Conservation (phyloP, 2,329 filamentous ascomycete species). For the Emmonsia crescens region DNA sequence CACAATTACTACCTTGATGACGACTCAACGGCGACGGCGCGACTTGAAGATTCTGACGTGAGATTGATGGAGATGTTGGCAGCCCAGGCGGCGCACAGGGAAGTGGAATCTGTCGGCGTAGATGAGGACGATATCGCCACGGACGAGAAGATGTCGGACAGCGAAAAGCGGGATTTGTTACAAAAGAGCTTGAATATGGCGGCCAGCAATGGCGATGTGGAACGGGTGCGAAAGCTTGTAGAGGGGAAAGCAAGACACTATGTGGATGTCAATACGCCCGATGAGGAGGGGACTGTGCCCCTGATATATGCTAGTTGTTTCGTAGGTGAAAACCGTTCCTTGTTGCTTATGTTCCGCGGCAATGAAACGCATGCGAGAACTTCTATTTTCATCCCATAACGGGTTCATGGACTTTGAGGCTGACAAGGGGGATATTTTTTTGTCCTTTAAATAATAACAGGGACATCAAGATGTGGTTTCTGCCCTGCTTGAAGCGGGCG, state of each 20-base stretch:
- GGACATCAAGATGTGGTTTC: conserved; percentile 84
- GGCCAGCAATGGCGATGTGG: conserved; percentile 87
- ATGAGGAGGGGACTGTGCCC: conserved; percentile 92
- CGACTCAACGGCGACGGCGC: conserved; percentile 36
- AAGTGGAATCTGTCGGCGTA: conserved; percentile 51
- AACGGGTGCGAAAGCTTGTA: conserved; percentile 66
- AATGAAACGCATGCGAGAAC: neutral
- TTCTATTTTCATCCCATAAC: neutral
- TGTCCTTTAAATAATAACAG: conserved; percentile 30
- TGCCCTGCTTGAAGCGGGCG: conserved; percentile 72
- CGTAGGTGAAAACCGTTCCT: conserved; percentile 43
- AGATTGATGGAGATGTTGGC: conserved; percentile 93
- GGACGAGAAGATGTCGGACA: conserved; percentile 60
- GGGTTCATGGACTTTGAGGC: neutral
- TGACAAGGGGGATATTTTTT: conserved; percentile 8
- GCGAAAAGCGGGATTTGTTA: conserved; percentile 68
- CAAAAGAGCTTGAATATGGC: conserved; percentile 91
- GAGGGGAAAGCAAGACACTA: conserved; percentile 61
- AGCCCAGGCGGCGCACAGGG: conserved; percentile 77
- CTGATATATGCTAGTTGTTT: conserved; percentile 98
- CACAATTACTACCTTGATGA: conserved; percentile 19
- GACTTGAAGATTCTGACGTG: conserved; percentile 65
- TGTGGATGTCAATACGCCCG: conserved; percentile 75
- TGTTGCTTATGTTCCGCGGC: neutral
- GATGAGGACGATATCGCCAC: conserved; percentile 70